phyloP scores from a whole-genome alignment of 2,329 filamentous ascomycete genomes.

The Esteya vermicola region DNA sequence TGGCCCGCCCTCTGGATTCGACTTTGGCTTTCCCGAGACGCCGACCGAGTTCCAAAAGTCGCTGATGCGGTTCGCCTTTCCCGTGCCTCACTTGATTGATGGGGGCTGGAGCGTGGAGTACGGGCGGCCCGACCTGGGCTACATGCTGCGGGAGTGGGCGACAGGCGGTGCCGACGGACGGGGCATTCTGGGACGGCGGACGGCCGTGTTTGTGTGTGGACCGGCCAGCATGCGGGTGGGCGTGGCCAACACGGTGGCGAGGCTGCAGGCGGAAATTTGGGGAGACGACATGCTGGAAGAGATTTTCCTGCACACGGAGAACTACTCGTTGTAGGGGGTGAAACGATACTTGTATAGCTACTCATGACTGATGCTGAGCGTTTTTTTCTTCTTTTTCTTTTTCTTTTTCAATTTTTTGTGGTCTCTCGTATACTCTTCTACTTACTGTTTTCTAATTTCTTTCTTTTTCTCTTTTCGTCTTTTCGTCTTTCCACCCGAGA shows the following conservation, averaged over 20 bases:
- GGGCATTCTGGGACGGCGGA: slow-evolving; percentile 61
- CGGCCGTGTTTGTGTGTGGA: slow-evolving; percentile 87
- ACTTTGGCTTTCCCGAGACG: slow-evolving; percentile 70
- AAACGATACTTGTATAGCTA: not conserved
- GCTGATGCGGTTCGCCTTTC: slow-evolving; percentile 80
- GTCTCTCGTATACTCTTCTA: too few species aligned
- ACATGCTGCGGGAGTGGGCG: slow-evolving; percentile 72
- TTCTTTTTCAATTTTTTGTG: too few species aligned
- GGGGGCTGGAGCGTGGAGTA: slow-evolving; percentile 89
- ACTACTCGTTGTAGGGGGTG: slow-evolving; percentile 59
- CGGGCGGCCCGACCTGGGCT: slow-evolving; percentile 74
- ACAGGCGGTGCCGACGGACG: slow-evolving; percentile 51
- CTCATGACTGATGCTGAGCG: not conserved
- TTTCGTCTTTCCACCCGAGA: too few species aligned
- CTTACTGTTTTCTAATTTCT: too few species aligned
- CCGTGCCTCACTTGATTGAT: slow-evolving; percentile 50
- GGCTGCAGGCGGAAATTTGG: slow-evolving; percentile 73
- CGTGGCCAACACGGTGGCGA: slow-evolving; percentile 73
- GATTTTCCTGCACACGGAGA: slow-evolving; percentile 89
- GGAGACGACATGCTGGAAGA: slow-evolving; percentile 66
- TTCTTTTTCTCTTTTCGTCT: too few species aligned
- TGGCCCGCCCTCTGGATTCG: slow-evolving; percentile 49
- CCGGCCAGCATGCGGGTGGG: slow-evolving; percentile 77
- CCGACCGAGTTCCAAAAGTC: slow-evolving; percentile 82
- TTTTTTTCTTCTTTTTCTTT: not conserved